Conservation (phyloP, 192 early-diverging fungal species). For the Linnemannia elongata region DNA sequence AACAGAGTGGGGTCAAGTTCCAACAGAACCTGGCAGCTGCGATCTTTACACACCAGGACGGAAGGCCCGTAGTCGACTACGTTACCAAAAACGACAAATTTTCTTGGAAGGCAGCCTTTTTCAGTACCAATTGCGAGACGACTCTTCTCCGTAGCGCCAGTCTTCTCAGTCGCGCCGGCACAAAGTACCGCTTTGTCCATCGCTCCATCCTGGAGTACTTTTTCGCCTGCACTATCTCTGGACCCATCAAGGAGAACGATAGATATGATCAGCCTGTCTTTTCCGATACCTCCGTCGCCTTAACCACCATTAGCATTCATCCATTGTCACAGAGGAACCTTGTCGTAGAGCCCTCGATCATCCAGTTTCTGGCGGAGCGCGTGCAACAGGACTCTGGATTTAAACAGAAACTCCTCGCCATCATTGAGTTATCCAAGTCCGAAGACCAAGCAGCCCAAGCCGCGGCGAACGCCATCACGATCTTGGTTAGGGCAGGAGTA, state of each 20-base stretch:
- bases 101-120: conserved; percentile 16
- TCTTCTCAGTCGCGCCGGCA: too few relatives aligned
- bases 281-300: neutral
- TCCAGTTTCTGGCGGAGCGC: conserved; percentile 14
- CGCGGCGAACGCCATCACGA: too few relatives aligned
- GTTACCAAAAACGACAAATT: neutral
- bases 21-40: too few relatives aligned
- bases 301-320: neutral
- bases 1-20: too few relatives aligned
- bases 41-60: too few relatives aligned
- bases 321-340: conserved; percentile 10
- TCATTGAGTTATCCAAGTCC: conserved; percentile 17
- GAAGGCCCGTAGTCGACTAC: neutral
- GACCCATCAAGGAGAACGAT: neutral
- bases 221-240: conserved; percentile 12
- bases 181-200: too few relatives aligned
- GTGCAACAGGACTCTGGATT: conserved; percentile 5
- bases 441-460: too few relatives aligned
- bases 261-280: neutral
- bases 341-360: neutral
- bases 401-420: neutral
- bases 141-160: neutral
- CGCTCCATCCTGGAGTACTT: conserved; percentile 19
- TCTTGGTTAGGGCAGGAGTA: too few relatives aligned
- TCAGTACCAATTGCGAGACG: neutral